Conservation (phyloP, 208 protist genomes). For the Hexamita inflata region DNA sequence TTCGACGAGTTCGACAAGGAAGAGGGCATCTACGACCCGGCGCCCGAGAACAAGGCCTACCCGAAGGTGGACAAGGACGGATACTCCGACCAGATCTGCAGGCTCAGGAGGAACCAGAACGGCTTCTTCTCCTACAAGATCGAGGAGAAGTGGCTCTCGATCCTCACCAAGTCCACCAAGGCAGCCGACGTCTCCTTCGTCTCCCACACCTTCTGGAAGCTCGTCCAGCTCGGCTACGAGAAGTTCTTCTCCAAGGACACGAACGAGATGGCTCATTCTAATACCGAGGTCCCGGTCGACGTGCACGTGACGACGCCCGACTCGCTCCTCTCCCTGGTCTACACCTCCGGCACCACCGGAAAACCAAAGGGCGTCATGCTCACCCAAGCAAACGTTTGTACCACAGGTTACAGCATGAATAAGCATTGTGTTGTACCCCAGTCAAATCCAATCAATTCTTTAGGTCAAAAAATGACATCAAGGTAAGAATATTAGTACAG, state of each 20-base stretch:
- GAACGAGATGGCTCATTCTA: neutral
- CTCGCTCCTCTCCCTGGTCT: slow-evolving; percentile 33
- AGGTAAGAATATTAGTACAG: neutral
- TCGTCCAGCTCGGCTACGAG: neutral
- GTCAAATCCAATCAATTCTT: neutral
- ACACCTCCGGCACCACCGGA: slow-evolving; percentile 34
- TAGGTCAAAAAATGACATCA: neutral
- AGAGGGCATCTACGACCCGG: neutral
- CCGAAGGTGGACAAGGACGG: too few species aligned
- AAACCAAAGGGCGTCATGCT: slow-evolving; percentile 30
- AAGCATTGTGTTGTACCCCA: neutral
- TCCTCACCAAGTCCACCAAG: neutral
- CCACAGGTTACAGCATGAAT: neutral
- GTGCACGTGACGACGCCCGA: neutral
- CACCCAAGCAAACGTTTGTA: neutral
- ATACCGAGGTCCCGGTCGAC: neutral
- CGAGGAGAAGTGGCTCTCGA: too few species aligned
- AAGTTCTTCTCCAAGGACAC: neutral
- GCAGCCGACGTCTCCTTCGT: neutral
- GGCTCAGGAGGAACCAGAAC: too few species aligned
- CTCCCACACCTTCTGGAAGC: neutral
- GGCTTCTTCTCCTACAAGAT: too few species aligned
- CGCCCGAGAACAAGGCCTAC: too few species aligned
- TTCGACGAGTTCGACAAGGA: slow-evolving; percentile 1
- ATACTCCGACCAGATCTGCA: too few species aligned